Conservation (phyloP, 106 monocot genomes). For the Dioscorea alata region DNA sequence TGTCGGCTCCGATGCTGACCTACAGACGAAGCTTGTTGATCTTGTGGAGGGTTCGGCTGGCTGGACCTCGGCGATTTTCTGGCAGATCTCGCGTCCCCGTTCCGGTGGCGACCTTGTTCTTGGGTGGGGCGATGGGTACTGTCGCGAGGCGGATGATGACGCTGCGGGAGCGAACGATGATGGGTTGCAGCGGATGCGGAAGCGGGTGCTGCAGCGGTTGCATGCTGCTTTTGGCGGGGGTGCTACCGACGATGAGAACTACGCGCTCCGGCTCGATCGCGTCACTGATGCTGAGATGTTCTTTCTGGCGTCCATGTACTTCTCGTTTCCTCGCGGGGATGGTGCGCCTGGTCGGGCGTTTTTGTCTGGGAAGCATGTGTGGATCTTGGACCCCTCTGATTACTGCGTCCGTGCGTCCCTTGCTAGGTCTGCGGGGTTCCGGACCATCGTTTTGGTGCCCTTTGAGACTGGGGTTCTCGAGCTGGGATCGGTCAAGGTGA, state of each 20-base stretch:
- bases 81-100: constrained; percentile 67
- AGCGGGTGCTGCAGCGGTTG: constrained; percentile 67
- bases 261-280: constrained; percentile 50
- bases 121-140: constrained; percentile 83
- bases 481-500: constrained; percentile 33
- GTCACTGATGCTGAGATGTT: constrained; percentile 75
- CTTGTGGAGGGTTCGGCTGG: constrained; percentile 28
- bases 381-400: constrained; percentile 40
- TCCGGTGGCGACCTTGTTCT: constrained; percentile 38
- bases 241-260: constrained; percentile 45
- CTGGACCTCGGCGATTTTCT: constrained; percentile 82
- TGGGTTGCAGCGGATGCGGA: constrained; percentile 31
- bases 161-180: constrained; percentile 3
- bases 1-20: constrained; percentile 27
- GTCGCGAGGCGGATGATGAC: constrained; percentile 34
- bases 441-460: constrained; percentile 59
- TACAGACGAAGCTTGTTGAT: constrained; percentile 54
- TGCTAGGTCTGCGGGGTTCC: constrained; percentile 48
- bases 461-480: constrained; percentile 62
- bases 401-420: constrained; percentile 52
- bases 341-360: constrained; percentile 66
- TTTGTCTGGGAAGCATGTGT: constrained; percentile 43
- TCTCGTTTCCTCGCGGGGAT: constrained; percentile 55
- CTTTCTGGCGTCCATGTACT: constrained; percentile 89
- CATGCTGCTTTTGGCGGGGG: constrained; percentile 27